Conservation (phyloP, 176 grass and related monocot genomes). For the Musa acuminata region DNA sequence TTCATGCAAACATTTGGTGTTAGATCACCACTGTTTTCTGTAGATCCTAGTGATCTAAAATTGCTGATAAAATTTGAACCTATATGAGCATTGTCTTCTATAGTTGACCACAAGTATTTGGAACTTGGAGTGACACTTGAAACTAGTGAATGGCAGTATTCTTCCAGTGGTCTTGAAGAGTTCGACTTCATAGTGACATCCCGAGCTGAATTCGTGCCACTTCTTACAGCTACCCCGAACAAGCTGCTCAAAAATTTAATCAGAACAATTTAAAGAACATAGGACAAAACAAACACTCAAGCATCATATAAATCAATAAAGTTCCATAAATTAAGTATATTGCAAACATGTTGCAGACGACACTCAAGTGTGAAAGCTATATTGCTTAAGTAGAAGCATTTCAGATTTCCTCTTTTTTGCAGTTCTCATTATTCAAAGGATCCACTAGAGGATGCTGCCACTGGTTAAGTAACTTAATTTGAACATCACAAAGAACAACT, state of each 20-base stretch:
- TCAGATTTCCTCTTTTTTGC: too few relatives aligned
- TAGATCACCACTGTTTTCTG: not conserved
- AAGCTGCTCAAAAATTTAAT: not conserved
- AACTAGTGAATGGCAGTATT: constrained; percentile 11
- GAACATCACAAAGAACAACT: too few relatives aligned
- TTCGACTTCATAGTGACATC: not conserved
- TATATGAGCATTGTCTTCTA: not conserved
- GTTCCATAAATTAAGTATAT: not conserved
- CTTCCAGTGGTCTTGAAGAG: constrained; percentile 23
- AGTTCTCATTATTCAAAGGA: too few relatives aligned
- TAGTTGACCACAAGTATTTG: not conserved
- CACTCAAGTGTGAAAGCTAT: too few relatives aligned
- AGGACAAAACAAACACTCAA: not conserved
- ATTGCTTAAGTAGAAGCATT: too few relatives aligned
- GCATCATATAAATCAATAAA: not conserved
- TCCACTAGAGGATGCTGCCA: too few relatives aligned
- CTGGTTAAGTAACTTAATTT: too few relatives aligned
- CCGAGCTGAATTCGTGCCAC: constrained; percentile 6
- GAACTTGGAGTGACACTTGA: constrained; percentile 6
- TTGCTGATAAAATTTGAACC: not conserved
- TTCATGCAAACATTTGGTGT: too few relatives aligned
- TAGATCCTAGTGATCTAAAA: not conserved
- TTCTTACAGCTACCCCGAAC: not conserved
- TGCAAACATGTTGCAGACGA: too few relatives aligned
- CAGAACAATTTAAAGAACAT: not conserved